These are phyloP conservation scores for Pichia kudriavzevii DNA, from an alignment of 1,139 yeast genomes.

Conservation along the genomic window DNA sequence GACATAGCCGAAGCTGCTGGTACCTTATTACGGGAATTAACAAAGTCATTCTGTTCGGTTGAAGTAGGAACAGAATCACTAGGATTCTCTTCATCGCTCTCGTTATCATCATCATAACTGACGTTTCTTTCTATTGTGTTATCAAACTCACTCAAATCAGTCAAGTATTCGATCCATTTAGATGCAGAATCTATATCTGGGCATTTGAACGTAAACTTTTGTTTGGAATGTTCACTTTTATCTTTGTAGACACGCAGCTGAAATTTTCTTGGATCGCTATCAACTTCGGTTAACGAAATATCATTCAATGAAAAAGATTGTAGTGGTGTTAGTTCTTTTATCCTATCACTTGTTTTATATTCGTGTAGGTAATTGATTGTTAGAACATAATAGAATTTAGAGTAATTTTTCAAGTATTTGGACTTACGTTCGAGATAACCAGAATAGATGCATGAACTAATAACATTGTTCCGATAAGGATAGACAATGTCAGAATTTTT, in stretches of 20 bases:
- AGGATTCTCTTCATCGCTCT: neutral
- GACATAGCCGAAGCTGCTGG: too few species aligned
- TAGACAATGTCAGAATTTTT: conserved; percentile 42
- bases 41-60: conserved; percentile 5
- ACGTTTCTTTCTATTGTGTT: conserved; percentile 26
- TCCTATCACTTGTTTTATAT: conserved; percentile 56
- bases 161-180: conserved; percentile 40
- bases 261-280: conserved; percentile 29
- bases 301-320: conserved; percentile 36
- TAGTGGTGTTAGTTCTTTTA: conserved; percentile 40
- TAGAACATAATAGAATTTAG: conserved; percentile 62
- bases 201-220: conserved; percentile 28
- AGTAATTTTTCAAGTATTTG: conserved; percentile 56
- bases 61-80: conserved; percentile 1
- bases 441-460: conserved; percentile 44
- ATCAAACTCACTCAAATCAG: conserved; percentile 30
- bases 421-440: conserved; percentile 54
- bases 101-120: conserved; percentile 18
- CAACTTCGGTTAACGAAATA: conserved; percentile 24
- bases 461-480: conserved; percentile 44
- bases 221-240: conserved; percentile 17
- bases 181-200: conserved; percentile 31
- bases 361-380: conserved; percentile 69
- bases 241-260: conserved; percentile 20
- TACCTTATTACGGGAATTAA: too few species aligned